These are phyloP conservation scores for Corinectria fuckeliana DNA, from an alignment of 2,329 filamentous ascomycete species.

Conservation along the genomic window DNA sequence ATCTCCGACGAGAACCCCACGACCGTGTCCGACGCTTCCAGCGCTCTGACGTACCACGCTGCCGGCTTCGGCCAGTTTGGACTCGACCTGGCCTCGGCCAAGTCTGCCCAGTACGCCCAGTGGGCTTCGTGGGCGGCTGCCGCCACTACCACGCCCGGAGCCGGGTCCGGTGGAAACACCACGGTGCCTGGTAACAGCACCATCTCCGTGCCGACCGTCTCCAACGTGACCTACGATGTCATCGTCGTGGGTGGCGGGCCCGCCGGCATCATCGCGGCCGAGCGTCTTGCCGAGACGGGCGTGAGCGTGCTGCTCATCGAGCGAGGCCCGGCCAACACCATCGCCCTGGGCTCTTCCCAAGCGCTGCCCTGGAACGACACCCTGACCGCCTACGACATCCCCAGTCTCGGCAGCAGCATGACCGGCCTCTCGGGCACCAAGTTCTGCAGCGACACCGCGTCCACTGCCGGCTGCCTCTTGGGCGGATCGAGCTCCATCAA, in stretches of 20 bases:
- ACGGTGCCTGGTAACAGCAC: slow-evolving; percentile 23
- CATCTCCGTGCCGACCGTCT: slow-evolving; percentile 20
- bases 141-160: slow-evolving; percentile 11
- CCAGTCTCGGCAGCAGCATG: slow-evolving; percentile 35
- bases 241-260: slow-evolving; percentile 37
- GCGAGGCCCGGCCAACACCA: slow-evolving; percentile 36
- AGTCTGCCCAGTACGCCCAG: slow-evolving; percentile 40
- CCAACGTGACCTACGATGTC: slow-evolving; percentile 36
- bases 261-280: slow-evolving; percentile 36
- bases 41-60: slow-evolving; percentile 48
- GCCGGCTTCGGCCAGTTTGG: slow-evolving; percentile 48
- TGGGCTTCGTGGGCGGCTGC: slow-evolving; percentile 38
- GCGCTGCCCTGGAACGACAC: slow-evolving; percentile 33
- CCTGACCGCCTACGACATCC: slow-evolving; percentile 35
- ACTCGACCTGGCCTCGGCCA: slow-evolving; percentile 41
- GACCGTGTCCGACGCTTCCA: slow-evolving; percentile 40
- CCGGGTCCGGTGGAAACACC: slow-evolving; percentile 19
- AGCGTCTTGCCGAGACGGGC: slow-evolving; percentile 34
- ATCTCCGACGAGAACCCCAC: slow-evolving; percentile 43
- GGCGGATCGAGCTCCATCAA: slow-evolving; percentile 39
- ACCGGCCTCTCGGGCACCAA: slow-evolving; percentile 30
- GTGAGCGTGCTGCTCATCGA: slow-evolving; percentile 36
- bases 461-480: slow-evolving; percentile 34
- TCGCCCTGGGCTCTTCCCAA: slow-evolving; percentile 30
- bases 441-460: slow-evolving; percentile 37